Evolutionary conservation across 805 yeast species (phyloP), one percentile per base, ranked within the genome.

Genomic region (Candida maesae): DNA sequence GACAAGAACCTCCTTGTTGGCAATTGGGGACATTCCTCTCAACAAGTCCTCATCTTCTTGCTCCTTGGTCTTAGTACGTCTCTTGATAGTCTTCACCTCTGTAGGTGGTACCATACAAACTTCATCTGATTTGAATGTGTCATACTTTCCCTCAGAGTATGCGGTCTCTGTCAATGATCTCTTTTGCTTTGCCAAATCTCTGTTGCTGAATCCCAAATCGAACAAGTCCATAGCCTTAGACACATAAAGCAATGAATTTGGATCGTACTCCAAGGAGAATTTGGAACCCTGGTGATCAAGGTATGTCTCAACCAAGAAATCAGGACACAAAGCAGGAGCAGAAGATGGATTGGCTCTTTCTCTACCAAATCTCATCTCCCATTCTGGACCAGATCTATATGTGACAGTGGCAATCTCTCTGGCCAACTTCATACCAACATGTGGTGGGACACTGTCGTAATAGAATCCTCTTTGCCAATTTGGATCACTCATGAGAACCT

Each of bases 171-270:
- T 55, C 63, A 15, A 48, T 39, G 7, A 53, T 76, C 65, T 44
- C 61, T 65, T 13, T 19, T 49, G 84, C 64, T 25, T 69, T 66
- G 86, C 84, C 38, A 65, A 63, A 1, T 52, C 32, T 47, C 78
- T 62, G 54, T 75, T 76, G 6, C 55, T 51, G 2, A 41, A 38
- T 5, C 95, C 84, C 52, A 90, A 65, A 58, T 90, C 96, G 63
- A 90, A 90, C 56, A 90, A 65, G 60, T 90, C 97, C 97, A 90
- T 90, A 1, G 96, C 96, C 62, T 90, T 90, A 46, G 90, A 84
- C 11, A 90, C 78, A 60, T 90, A 89, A 36, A 89, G 69, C 52
- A 90, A 73, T 5, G 96, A 88, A 60, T 89, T 89, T 26, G 97
- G 84, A 61, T 89, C 97, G 62, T 84, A 89, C 58, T 89, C 95